Evolutionary conservation across 2,329 filamentous ascomycete genomes (phyloP), one percentile per base, ranked within the genome.

Genomic region (Colletotrichum tabaci): DNA sequence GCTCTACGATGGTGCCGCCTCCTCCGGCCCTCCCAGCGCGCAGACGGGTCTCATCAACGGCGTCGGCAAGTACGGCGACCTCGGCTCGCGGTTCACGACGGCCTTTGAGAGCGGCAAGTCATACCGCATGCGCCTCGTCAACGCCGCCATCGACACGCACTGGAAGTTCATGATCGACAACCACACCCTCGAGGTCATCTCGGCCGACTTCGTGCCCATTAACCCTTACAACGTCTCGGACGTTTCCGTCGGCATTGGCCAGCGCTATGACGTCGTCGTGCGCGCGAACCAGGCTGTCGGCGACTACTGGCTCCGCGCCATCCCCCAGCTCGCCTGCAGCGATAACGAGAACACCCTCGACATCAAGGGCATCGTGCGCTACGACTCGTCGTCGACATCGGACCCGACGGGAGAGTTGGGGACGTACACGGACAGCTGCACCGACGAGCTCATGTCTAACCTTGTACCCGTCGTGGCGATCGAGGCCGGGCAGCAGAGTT

Each of bases 101-200:
- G 79, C 75, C 0, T 84, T 88, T 61, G 79, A 78, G 3, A 75
- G 79, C 3, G 84, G 84, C 8, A 82, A 81, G 46, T 83, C 81
- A 3, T 86, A 88, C 74, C 82, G 84, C 30, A 72, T 89, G 57
- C 80, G 87, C 12, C 76, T 89, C 6, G 80, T 89, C 67, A 88
- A 88, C 76, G 80, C 78, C 2, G 83, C 83, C 49, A 77, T 84
- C 47, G 84, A 86, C 55, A 82, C 80, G 1, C 79, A 81, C 73
- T 84, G 84, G 77, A 83, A 84, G 74, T 88, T 89, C 74, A 82
- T 81, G 47, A 87, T 89, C 70, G 87, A 89, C 77, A 84, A 86
- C 61, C 90, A 92, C 77, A 84, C 76, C 0, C 77, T 92, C 73
- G 87, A 82, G 0, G 88, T 92, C 42, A 89, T 92, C 52, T 82